A percentile compares a stretch with the other conserved stretches of the same genome.
Conservation (phyloP, 2,329 filamentous ascomycete genomes). For the Coniochaeta sp. region DNA sequence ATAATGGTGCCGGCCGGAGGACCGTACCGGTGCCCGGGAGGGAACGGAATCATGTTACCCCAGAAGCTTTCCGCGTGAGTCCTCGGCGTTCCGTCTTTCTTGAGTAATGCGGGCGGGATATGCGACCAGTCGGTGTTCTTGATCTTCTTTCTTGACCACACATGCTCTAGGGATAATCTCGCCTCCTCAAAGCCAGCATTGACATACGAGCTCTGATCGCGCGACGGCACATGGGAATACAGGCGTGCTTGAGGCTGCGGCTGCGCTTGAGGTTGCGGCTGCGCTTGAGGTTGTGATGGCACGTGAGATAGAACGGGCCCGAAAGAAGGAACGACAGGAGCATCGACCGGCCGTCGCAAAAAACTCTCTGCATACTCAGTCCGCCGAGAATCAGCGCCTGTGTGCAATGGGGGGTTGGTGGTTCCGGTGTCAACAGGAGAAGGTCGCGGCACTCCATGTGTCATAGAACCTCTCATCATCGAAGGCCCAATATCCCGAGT, state of each 20-base stretch:
- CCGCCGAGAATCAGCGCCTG: too few relatives aligned
- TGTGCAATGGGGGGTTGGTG: not conserved
- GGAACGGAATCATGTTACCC: not conserved
- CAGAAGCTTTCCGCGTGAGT: not conserved
- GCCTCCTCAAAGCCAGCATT: too few relatives aligned
- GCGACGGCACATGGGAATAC: too few relatives aligned
- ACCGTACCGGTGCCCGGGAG: not conserved
- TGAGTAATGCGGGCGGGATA: not conserved
- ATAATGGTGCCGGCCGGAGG: not conserved
- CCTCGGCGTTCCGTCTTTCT: not conserved
- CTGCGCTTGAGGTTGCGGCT: too few relatives aligned
- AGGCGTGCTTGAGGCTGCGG: too few relatives aligned
- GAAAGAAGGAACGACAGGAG: too few relatives aligned
- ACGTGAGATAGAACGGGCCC: too few relatives aligned
- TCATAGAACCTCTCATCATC: not conserved
- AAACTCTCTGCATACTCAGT: too few relatives aligned
- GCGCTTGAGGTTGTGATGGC: too few relatives aligned
- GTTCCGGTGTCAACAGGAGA: not conserved
- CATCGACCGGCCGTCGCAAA: too few relatives aligned
- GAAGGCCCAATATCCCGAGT: not conserved
- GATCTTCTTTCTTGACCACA: not conserved
- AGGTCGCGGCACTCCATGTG: not conserved
- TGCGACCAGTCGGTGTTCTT: not conserved
- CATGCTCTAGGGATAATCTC: too few relatives aligned
- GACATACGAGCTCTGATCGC: not conserved